Percentiles rank a stretch among this genome's conserved stretches.
These are phyloP conservation scores for Physaria fendleri DNA, from an alignment of 345 rosid genomes.

Conservation along the genomic window DNA sequence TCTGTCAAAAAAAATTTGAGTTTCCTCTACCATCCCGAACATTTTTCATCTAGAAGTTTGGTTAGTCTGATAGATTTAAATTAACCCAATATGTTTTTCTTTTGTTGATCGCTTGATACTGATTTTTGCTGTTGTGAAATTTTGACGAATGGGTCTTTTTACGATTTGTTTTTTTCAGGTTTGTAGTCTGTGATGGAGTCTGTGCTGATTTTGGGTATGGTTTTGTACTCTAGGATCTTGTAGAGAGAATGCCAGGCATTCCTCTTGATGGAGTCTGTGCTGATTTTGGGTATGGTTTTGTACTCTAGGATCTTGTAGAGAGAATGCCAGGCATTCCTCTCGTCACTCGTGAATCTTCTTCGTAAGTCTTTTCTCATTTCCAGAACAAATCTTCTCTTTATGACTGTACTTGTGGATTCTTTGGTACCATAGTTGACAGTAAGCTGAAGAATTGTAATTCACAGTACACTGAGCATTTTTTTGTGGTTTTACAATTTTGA, in stretches of 20 bases:
- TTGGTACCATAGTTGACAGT: neutral
- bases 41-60: no score
- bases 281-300: conserved; percentile 34
- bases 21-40: neutral
- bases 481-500: neutral
- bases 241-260: conserved; percentile 87
- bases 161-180: conserved; percentile 5
- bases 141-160: neutral
- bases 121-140: neutral
- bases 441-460: neutral
- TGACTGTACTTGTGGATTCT: neutral
- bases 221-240: conserved; percentile 21
- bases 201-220: conserved; percentile 31
- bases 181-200: conserved; percentile 18
- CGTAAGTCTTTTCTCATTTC: conserved; percentile 36
- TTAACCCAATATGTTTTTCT: neutral
- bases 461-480: neutral
- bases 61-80: neutral
- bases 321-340: conserved; percentile 96
- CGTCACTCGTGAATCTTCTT: conserved; percentile 66
- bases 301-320: conserved; percentile 28
- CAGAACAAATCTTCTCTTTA: no score
- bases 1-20: neutral
- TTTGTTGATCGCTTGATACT: neutral
- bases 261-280: conserved; percentile 43